Base-by-base conservation (phyloP, 1,284 basidiomycete genomes). In the Austroboletus novae-zelandiae region DNA sequence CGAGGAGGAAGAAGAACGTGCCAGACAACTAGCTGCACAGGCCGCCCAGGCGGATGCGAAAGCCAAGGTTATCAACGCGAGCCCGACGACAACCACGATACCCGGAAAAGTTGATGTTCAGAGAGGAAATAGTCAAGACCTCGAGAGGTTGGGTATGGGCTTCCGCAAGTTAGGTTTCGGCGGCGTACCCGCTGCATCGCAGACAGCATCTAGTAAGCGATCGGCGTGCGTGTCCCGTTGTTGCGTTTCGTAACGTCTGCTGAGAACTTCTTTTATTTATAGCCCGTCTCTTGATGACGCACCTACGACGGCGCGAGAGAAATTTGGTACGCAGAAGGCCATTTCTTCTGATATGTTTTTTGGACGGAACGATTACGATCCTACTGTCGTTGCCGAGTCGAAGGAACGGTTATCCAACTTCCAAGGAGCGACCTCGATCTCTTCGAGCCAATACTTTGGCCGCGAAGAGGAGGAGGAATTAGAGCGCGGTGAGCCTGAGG, bases 291-390 rank as follows among this genome's bases (percentile, higher is more conserved):
- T 61, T 15, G 87, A 84, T 45, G 85, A 91, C 44, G 78, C 88
- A 45, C 82, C 85, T 1, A 92, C 82, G 13, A 84, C 83, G 25
- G 96, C 97, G 2, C 83, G 94, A 55, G 87, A 94, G 25, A 93
- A 93, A 63, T 99, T 99, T 67, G 91, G 92, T 1, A 73, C 66
- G 56, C 96, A 98, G 67, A 99, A 98, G 70, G 91, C 80, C 44
- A 98, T 99, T 68, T 97, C 94, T 5, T 96, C 92, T 2, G 97
- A 99, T 68, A 94, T 96, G 89, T 98, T 92, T 78, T 98, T 98
- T 71, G 91, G 89, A 35, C 83, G 96, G 29, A 90, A 91, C 48
- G 71, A 83, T 17, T 98, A 98, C 71, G 96, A 99, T 67, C 82
- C 93, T 1, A 65, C 72, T 40, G 78, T 84, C 5, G 68, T 81